Base-by-base conservation (phyloP, 768 basidiomycete genomes). In the Lactifluus hygrophoroides region DNA sequence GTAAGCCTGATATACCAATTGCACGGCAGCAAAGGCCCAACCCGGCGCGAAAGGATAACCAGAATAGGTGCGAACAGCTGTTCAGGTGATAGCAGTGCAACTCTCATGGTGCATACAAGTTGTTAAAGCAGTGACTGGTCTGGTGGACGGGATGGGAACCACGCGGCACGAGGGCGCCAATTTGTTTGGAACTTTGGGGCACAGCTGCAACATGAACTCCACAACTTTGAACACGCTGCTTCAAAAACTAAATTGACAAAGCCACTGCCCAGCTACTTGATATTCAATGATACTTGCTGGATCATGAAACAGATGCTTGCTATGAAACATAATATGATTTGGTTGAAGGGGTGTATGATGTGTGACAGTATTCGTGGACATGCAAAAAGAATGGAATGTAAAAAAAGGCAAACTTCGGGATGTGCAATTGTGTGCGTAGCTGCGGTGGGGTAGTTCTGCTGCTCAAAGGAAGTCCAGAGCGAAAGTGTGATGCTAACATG, bases 21-120 rank as follows among this genome's bases (percentile, higher is more conserved):
- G 61, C 28, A 64, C 63, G 21, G 61, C 56, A 27, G 63, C 63
- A 32, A 55, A 64, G 48, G 63, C 61, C 57, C 38, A 64, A 42
- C 14, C 54, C 61, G 25, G 58, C 14, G 25, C 53, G 58, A 27
- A 64, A 62, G 30, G 23, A 27, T 37, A 32, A 28, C n/a, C 34
- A 11, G 30, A 17, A 32, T 37, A 28, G 19, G 52, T 14, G 28
- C 16, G 16, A 27, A n/a, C 14, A 47, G 21, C 11, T 16, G 27
- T 38, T 19, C 25, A 10, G 46, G 25, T 16, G 30, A 3, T 25
- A 19, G 32, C 27, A 6, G 17, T n/a, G 25, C 14, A n/a, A 32
- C 11, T 51, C 32, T 42, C 30, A 27, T 23, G 23, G 17, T 11
- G 17, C 23, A 40, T 56, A 5, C 32, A 32, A 32, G 32, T 10